These are phyloP conservation scores for Amaranthus hypochondriacus DNA, from an alignment of 148 eudicot species.

Conservation along the genomic window DNA sequence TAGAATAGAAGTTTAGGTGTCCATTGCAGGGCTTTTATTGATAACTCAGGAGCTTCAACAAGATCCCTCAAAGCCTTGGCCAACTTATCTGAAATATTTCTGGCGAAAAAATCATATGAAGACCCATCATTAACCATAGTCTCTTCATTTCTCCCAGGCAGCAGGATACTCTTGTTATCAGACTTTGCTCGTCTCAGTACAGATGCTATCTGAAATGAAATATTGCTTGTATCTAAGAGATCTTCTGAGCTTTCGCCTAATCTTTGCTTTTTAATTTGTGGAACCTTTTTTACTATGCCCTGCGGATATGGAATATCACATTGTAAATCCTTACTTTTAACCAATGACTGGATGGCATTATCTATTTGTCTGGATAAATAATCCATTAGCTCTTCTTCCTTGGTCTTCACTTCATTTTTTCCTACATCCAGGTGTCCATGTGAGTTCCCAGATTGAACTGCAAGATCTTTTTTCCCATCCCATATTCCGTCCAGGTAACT, in stretches of 20 bases:
- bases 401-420: conserved; percentile 36
- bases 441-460: conserved; percentile 28
- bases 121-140: conserved; percentile 18
- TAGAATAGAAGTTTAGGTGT: conserved; percentile 76
- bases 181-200: conserved; percentile 34
- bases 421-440: conserved; percentile 17
- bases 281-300: conserved; percentile 61
- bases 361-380: conserved; percentile 53
- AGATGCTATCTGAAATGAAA: conserved; percentile 87
- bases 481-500: conserved; percentile 74
- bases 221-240: conserved; percentile 68
- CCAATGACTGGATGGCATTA: conserved; percentile 38
- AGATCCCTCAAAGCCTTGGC: conserved; percentile 36
- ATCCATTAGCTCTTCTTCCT: conserved; percentile 35
- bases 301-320: conserved; percentile 52
- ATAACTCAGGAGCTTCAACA: conserved; percentile 41
- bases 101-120: conserved; percentile 41
- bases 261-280: conserved; percentile 57
- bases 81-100: conserved; percentile 59
- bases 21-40: conserved; percentile 86
- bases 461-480: conserved; percentile 50
- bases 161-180: conserved; percentile 26
- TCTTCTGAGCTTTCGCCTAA: conserved; percentile 64
- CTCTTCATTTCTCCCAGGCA: conserved; percentile 19
- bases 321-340: conserved; percentile 41